Conservation (phyloP, 805 yeast species). For the Myxozyma kluyveri region DNA sequence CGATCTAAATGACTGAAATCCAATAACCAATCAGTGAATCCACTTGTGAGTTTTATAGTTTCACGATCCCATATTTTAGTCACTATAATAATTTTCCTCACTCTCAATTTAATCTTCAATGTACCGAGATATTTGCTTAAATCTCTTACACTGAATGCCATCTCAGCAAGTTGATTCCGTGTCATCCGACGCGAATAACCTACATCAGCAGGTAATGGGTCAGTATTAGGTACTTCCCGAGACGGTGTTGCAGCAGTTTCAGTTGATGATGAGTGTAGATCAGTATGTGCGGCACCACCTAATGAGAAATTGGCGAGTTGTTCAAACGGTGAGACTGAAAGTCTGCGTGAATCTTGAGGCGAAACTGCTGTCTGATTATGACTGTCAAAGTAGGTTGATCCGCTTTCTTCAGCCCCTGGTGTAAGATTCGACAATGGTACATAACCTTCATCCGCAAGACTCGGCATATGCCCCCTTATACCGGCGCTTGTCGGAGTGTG, state of each 20-base stretch:
- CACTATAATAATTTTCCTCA: slow-evolving; percentile 69
- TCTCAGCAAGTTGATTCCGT: slow-evolving; percentile 34
- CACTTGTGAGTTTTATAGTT: slow-evolving; percentile 69
- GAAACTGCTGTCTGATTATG: neutral
- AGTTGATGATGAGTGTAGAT: neutral
- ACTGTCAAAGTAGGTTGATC: too few relatives aligned
- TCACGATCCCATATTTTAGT: slow-evolving; percentile 85
- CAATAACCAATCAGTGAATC: slow-evolving; percentile 74
- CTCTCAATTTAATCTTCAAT: slow-evolving; percentile 53
- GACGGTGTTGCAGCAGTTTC: neutral
- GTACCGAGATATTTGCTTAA: slow-evolving; percentile 35
- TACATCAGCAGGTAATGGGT: slow-evolving; percentile 1
- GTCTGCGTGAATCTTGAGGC: too few relatives aligned
- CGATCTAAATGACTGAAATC: slow-evolving; percentile 27
- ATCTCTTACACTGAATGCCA: slow-evolving; percentile 37
- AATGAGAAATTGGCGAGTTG: neutral
- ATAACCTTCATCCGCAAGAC: neutral
- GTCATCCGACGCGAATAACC: slow-evolving; percentile 28
- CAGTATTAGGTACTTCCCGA: neutral
- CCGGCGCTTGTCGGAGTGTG: too few relatives aligned
- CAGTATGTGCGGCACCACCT: neutral
- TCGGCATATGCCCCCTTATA: neutral
- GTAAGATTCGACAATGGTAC: neutral
- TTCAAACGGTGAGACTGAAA: too few relatives aligned
- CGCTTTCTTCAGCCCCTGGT: neutral